Conservation (phyloP, 345 rosid species). For the Firmiana major region DNA sequence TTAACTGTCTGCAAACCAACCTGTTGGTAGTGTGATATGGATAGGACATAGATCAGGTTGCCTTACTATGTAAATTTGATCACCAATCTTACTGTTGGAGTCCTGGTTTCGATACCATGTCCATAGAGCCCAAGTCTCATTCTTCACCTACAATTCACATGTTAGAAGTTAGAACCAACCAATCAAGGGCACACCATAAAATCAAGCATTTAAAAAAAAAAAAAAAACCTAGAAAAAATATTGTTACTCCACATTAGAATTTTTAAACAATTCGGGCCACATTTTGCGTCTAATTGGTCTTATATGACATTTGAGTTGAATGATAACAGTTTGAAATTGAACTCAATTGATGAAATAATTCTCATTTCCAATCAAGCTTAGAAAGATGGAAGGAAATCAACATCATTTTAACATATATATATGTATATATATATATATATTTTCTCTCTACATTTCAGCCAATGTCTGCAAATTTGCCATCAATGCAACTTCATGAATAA, state of each 20-base stretch:
- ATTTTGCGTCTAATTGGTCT: neutral
- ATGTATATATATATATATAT: neutral
- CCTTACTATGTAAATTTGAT: conserved; percentile 77
- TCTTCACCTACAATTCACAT: conserved; percentile 53
- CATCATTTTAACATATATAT: neutral
- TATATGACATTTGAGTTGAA: neutral
- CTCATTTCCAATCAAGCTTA: neutral
- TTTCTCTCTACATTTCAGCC: neutral
- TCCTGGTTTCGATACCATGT: conserved; percentile 91
- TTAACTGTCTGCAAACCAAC: conserved; percentile 20
- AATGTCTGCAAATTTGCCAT: neutral
- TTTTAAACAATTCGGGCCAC: neutral
- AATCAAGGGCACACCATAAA: neutral
- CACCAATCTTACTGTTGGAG: conserved; percentile 46
- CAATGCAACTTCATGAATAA: neutral
- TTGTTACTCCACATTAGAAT: neutral
- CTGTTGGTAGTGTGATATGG: conserved; percentile 11
- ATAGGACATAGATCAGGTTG: conserved; percentile 44
- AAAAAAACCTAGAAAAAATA: too few relatives aligned
- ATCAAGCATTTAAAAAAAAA: neutral
- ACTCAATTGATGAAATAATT: neutral
- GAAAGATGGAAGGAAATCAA: too few relatives aligned
- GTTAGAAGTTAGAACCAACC: neutral
- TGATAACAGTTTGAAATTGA: neutral
- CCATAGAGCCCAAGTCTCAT: conserved; percentile 88